These are phyloP conservation scores for Trypanosoma platydactyli DNA, from an alignment of 208 protist species.

Conservation along the genomic window DNA sequence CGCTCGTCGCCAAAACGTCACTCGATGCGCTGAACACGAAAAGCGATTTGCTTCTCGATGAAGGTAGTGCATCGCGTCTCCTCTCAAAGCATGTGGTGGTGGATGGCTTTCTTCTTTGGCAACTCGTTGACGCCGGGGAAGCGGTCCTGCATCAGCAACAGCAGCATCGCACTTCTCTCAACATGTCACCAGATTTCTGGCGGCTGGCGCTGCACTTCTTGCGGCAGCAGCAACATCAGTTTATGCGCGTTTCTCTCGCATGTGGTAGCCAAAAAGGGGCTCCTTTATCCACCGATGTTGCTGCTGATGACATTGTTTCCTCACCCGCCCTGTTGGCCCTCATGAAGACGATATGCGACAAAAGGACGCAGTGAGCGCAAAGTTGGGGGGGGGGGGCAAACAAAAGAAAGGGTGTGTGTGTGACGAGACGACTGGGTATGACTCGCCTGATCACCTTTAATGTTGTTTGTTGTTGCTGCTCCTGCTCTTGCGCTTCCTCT, in stretches of 20 bases:
- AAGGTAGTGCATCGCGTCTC: slow-evolving; percentile 2
- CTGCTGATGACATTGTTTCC: not conserved
- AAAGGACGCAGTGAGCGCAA: not conserved
- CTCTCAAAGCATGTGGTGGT: slow-evolving; percentile 23
- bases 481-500: no score
- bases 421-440: no score
- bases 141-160: not conserved
- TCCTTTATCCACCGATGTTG: not conserved
- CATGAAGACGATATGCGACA: slow-evolving; percentile 19
- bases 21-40: slow-evolving; percentile 1
- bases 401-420: no score
- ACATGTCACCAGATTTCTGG: slow-evolving; percentile 15
- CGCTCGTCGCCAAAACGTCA: not conserved
- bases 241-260: not conserved
- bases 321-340: slow-evolving; percentile 20
- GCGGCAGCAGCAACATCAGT: slow-evolving; percentile 18
- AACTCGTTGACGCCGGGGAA: slow-evolving; percentile 9
- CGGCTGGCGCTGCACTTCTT: slow-evolving; percentile 13
- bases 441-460: no score
- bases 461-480: no score
- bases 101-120: slow-evolving; percentile 26
- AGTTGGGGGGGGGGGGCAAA: no score
- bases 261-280: not conserved
- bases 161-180: not conserved
- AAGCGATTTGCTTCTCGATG: not conserved